These are phyloP conservation scores for Brassica napus DNA, from an alignment of 345 rosid genomes.

Conservation along the genomic window Da-Ae NC_063445.1:18202501-18203000, in stretches of 20 bases:
- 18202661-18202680: background rate
- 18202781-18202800: too few relatives aligned
- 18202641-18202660: background rate
- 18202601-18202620: background rate
- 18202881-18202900: too few relatives aligned
- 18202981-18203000: too few relatives aligned
- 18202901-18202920: too few relatives aligned
- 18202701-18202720: background rate
- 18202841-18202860: too few relatives aligned
- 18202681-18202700: background rate
- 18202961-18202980: too few relatives aligned
- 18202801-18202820: too few relatives aligned
- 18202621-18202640: background rate
- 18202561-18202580: background rate
- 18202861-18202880: too few relatives aligned
- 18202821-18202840: too few relatives aligned
- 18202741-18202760: background rate
- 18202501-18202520: background rate
- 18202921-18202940: too few relatives aligned
- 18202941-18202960: too few relatives aligned
- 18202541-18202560: background rate
- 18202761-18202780: background rate
- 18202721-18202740: background rate
- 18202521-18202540: background rate
- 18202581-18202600: background rate